Conservation (phyloP, 441 rosid genomes). For the Euphorbia celastroides region DNA sequence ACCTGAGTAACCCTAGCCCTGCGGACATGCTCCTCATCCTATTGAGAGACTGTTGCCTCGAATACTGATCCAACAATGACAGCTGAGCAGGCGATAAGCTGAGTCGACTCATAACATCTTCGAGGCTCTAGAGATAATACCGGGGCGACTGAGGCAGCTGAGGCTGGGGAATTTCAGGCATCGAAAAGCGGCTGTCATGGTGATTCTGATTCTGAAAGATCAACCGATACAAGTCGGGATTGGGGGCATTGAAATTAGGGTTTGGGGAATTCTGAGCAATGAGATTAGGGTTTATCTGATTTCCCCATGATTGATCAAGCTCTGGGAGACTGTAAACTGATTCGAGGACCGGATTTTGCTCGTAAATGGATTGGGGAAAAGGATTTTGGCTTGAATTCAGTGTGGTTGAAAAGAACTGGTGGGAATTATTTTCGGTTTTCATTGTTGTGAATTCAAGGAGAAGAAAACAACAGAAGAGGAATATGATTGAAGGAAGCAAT, state of each 20-base stretch:
- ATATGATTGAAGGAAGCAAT: too few relatives aligned
- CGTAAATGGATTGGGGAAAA: too few relatives aligned
- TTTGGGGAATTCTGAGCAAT: background rate
- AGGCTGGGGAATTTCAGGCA: background rate
- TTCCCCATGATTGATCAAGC: background rate
- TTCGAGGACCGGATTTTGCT: background rate
- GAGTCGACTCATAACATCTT: conserved; percentile 3
- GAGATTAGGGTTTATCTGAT: background rate
- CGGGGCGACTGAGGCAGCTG: background rate
- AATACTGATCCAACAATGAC: background rate
- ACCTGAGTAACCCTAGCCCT: conserved; percentile 1
- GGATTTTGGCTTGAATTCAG: background rate
- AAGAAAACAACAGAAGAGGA: too few relatives aligned
- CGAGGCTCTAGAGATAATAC: background rate
- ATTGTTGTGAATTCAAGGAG: background rate
- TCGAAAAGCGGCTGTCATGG: background rate
- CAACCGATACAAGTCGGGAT: background rate
- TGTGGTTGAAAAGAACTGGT: background rate
- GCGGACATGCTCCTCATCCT: conserved; percentile 8
- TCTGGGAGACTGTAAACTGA: background rate
- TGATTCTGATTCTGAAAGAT: background rate
- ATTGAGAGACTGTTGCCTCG: background rate
- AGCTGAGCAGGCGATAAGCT: background rate
- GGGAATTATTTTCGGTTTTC: background rate
- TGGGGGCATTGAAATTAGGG: background rate